Evolutionary conservation across 2,329 filamentous ascomycete genomes (phyloP).

Genomic region (Zopfia rhizophila): DNA sequence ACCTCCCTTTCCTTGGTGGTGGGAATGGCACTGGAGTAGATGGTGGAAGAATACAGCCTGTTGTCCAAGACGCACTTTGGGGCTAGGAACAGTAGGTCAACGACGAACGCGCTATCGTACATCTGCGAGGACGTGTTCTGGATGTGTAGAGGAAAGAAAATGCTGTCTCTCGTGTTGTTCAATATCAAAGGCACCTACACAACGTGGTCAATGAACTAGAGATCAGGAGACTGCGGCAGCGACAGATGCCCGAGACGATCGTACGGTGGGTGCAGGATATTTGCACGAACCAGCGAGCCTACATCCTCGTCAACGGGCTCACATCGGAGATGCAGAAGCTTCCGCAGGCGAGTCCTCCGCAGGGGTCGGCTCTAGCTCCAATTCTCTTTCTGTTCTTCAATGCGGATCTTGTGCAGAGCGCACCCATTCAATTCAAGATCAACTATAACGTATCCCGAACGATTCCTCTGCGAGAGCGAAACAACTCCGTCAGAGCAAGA

Average conservation of each 20-base stretch:
- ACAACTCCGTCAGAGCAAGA: too few relatives aligned
- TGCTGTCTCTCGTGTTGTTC: background rate
- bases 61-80: too few relatives aligned
- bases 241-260: background rate
- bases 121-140: background rate
- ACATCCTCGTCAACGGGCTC: background rate
- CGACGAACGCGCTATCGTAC: background rate
- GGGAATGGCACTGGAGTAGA: conserved; percentile 29
- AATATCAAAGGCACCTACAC: background rate
- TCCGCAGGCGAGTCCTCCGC: background rate
- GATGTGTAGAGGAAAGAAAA: background rate
- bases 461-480: too few relatives aligned
- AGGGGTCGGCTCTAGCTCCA: background rate
- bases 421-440: too few relatives aligned
- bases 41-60: too few relatives aligned
- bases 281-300: background rate
- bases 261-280: background rate
- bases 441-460: too few relatives aligned
- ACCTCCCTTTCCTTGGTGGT: too few relatives aligned
- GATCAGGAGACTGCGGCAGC: background rate
- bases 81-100: too few relatives aligned
- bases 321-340: background rate
- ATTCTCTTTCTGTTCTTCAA: conserved; percentile 1
- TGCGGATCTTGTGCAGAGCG: background rate
- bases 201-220: conserved; percentile 1